Evolutionary conservation across 805 yeast genomes (phyloP), one percentile per base, ranked within the genome.

Genomic region (Teunomyces barrocoloradensis): DNA sequence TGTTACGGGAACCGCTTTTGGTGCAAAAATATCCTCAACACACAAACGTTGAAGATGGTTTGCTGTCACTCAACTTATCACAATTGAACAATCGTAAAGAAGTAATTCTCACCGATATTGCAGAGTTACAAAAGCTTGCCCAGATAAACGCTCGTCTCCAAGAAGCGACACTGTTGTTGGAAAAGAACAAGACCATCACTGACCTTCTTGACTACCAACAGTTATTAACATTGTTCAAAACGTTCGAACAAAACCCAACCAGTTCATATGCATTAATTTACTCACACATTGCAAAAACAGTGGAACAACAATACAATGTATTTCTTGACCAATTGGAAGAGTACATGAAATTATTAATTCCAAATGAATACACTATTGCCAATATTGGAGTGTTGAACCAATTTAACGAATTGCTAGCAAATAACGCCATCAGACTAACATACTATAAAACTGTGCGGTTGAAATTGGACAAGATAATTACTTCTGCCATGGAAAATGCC

Each of bases 261-360:
- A 20, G 40, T 12, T 29, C 45, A 7, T 15, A 40, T 18, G 25
- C 30, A 7, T 20, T 45, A 10, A 43, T 49, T 17, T 41, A 46
- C 33, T 40, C 44, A 15, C 42, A 49, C 17, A 43, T 49, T 15
- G 10, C 45, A 21, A 43, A 36, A n/a, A 6, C 25, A 29, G 13
- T 46, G 33, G 50, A 43, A 13, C 38, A 27, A 12, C 21, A 30
- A 13, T 17, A 43, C 30, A 39, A 44, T 11, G 27, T 46, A 18
- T 44, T 54, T 18, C 38, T 53, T 23, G 39, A 39, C 5, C 51
- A 55, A 28, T 48, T 64, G 41, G 44, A 57, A 36, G 49, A 50
- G 4, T 47, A 54, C 38, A 53, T 60, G 30, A 7, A 43, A n/a
- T 38, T 50, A 27, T 54, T 59, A 33, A 23, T 66, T 9, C 70